Base-by-base conservation (phyloP, 768 basidiomycete genomes). In the Boletus edulis region DNA sequence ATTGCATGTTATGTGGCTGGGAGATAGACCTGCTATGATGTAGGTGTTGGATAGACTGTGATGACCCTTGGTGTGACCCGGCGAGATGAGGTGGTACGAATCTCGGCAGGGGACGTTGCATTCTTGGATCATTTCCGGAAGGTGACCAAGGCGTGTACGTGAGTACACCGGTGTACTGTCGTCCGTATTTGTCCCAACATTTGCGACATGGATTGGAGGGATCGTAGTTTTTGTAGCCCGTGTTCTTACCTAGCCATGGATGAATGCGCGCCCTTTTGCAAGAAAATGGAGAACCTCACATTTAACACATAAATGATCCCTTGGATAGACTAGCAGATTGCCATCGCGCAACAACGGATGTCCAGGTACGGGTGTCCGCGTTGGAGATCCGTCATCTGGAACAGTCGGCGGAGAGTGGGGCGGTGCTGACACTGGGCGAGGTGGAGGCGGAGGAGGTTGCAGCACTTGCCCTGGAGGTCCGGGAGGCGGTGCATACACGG, bases 151-250 rank as follows among this genome's bases (percentile, higher is more conserved):
- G 59, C 49, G 80, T 78, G 62, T 83, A 85, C 0, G 77, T 73
- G 15, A 91, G 70, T 5, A 86, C 80, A 3, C 86, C 86, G 0
- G 74, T 63, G 68, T 84, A 92, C 0, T 78, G 74, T 59, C 80
- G 83, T 1, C 78, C 77, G 68, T 86, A 85, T 60, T 83, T 85
- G 7, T 77, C 72, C 91, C 90, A 93, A 72, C 91, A 93, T 52
- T 79, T 81, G 54, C 76, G 75, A 64, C 91, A 91, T 7, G 89
- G 86, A 52, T 82, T 74, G 2, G 75, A 65, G 0, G 87, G 87
- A 67, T 91, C 87, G 37, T 73, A 74, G 53, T 79, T 74, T 68
- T 89, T 89, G 72, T 85, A 92, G 3, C 91, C 90, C 1, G 79
- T 82, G 67, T 93, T 92, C 38, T 75, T 74, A 61, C 90, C 90